Percentiles rank a stretch among this genome's conserved stretches.
Evolutionary conservation across 345 rosid species (phyloP).

Genomic region (Kernera saxatilis): DNA sequence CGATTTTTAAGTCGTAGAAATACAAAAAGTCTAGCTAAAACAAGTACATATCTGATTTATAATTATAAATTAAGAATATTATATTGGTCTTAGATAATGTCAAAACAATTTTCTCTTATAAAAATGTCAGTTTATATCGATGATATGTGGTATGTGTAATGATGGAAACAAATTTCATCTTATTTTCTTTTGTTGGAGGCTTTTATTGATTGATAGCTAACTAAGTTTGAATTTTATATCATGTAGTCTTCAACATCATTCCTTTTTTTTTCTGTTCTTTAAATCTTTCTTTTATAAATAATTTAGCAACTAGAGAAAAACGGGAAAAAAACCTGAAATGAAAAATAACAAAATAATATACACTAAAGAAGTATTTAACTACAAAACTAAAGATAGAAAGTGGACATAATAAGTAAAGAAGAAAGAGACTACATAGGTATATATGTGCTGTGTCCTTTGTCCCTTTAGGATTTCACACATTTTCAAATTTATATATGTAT

Average conservation of each 20-base stretch:
- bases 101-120: no score
- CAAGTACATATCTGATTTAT: no score
- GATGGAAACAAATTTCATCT: no score
- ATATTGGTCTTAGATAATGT: no score
- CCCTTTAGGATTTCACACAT: not conserved
- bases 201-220: not conserved
- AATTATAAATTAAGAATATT: no score
- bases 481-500: not conserved
- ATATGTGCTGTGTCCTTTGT: not conserved
- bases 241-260: not conserved
- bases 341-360: not conserved
- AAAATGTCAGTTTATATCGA: not conserved
- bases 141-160: no score
- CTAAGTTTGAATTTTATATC: not conserved
- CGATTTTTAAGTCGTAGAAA: no score
- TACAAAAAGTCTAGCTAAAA: no score
- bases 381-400: conserved; percentile 5
- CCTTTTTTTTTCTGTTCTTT: not conserved
- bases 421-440: not conserved
- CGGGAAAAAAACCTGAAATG: not conserved
- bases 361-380: not conserved
- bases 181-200: not conserved
- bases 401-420: not conserved
- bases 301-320: not conserved
- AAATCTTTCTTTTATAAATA: not conserved